Conservation (phyloP, 108 stramenopile species). For the Nitzschia inconspicua region DNA sequence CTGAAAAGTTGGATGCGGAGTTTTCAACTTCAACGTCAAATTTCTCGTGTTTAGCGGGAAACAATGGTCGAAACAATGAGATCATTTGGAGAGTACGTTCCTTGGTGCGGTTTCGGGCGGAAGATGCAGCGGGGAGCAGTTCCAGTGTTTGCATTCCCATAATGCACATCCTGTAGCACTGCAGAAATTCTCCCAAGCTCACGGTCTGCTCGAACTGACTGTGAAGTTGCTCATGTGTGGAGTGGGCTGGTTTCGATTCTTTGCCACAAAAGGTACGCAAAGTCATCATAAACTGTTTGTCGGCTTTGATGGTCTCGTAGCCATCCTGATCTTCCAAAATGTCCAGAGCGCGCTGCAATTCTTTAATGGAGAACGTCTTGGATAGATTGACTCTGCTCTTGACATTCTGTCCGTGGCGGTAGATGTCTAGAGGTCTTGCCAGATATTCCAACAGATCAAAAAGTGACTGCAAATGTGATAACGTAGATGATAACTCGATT, state of each 20-base stretch:
- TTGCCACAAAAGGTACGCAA: constrained; percentile 15
- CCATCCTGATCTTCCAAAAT: constrained; percentile 14
- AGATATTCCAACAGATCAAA: constrained; percentile 33
- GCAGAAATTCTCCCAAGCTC: constrained; percentile 62
- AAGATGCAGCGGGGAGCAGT: constrained; percentile 1
- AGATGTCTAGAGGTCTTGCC: too few relatives aligned
- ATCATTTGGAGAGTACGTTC: constrained; percentile 35
- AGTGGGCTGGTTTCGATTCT: background rate
- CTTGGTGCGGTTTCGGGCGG: constrained; percentile 25
- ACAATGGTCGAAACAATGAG: constrained; percentile 21
- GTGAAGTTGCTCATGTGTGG: background rate
- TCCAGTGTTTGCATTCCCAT: constrained; percentile 67
- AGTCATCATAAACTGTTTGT: constrained; percentile 49
- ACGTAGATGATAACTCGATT: constrained; percentile 37
- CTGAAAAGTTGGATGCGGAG: too few relatives aligned
- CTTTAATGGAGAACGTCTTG: constrained; percentile 15
- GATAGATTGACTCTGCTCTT: too few relatives aligned
- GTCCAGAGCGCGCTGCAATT: constrained; percentile 23
- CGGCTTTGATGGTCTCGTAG: constrained; percentile 29
- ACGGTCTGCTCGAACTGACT: constrained; percentile 22
- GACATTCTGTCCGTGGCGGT: background rate
- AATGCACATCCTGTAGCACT: constrained; percentile 60
- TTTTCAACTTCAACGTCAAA: too few relatives aligned
- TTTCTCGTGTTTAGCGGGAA: background rate
- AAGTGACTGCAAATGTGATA: constrained; percentile 37